Conservation (phyloP, 1,139 yeast genomes). For the Pichia sp. region DNA sequence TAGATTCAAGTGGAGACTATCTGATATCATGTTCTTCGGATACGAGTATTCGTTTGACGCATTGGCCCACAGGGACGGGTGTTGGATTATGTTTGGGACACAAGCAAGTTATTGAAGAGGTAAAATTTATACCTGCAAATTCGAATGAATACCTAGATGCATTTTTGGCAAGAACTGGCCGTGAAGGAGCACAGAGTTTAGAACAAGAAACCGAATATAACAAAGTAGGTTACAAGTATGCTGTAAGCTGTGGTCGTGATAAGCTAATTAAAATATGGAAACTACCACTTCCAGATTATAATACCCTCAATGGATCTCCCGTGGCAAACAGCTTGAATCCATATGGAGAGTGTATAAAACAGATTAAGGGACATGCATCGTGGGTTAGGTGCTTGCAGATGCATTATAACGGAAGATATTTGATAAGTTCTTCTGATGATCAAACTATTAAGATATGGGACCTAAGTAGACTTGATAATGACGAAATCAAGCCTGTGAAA, state of each 20-base stretch:
- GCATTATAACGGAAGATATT: slow-evolving; percentile 72
- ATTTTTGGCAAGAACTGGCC: slow-evolving; percentile 23
- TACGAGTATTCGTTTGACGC: slow-evolving; percentile 64
- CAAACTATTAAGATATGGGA: slow-evolving; percentile 79
- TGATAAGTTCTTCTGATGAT: slow-evolving; percentile 79
- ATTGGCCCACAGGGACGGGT: slow-evolving; percentile 62
- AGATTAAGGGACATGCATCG: slow-evolving; percentile 65
- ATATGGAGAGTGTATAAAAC: slow-evolving; percentile 55
- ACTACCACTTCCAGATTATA: slow-evolving; percentile 55
- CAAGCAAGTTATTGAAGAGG: slow-evolving; percentile 77
- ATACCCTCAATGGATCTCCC: slow-evolving; percentile 42
- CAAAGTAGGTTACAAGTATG: slow-evolving; percentile 55
- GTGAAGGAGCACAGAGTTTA: background rate
- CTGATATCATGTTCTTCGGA: slow-evolving; percentile 79
- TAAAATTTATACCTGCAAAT: slow-evolving; percentile 57
- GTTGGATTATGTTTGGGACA: slow-evolving; percentile 70
- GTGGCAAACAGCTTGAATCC: slow-evolving; percentile 50
- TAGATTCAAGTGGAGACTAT: slow-evolving; percentile 41
- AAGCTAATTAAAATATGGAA: slow-evolving; percentile 74
- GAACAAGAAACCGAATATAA: slow-evolving; percentile 26
- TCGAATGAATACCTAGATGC: slow-evolving; percentile 50
- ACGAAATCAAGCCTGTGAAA: slow-evolving; percentile 44
- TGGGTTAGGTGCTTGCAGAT: slow-evolving; percentile 74
- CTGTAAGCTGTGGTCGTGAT: slow-evolving; percentile 81
- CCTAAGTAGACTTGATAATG: slow-evolving; percentile 41